Evolutionary conservation across 2,329 filamentous ascomycete species (phyloP).

Genomic region (Mariannaea elegans): DNA sequence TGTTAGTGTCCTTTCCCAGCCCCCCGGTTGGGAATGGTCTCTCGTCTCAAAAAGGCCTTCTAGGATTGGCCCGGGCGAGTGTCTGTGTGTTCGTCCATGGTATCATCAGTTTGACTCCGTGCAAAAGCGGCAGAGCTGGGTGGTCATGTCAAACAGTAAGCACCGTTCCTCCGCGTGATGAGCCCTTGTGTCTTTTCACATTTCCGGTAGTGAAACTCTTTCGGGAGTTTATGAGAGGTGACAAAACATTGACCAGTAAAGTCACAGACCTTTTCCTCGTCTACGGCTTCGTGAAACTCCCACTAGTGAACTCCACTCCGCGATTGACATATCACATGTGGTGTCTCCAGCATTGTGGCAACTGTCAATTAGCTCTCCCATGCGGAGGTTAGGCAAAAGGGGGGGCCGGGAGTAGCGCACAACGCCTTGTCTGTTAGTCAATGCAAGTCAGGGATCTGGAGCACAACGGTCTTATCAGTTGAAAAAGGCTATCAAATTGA

Average conservation of each 20-base stretch:
- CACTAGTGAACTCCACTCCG: neutral
- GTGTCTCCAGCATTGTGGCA: neutral
- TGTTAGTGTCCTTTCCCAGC: too few species aligned
- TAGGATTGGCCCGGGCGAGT: too few species aligned
- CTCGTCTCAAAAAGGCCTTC: too few species aligned
- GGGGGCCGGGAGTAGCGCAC: neutral
- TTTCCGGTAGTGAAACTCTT: too few species aligned
- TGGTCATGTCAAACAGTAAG: too few species aligned
- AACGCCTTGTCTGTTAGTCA: neutral
- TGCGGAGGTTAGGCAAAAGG: neutral
- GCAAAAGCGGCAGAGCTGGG: too few species aligned
- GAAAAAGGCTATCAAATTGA: slow-evolving; percentile 5
- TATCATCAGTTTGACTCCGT: too few species aligned
- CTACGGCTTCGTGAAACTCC: slow-evolving; percentile 7
- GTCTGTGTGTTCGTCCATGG: too few species aligned
- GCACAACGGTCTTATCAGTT: slow-evolving; percentile 35
- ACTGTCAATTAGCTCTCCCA: neutral
- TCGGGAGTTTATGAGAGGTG: too few species aligned
- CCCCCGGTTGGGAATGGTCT: too few species aligned
- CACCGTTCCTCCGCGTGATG: too few species aligned
- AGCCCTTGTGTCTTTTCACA: neutral
- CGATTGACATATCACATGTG: slow-evolving; percentile 14
- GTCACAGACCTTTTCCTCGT: neutral
- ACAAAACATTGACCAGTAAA: too few species aligned
- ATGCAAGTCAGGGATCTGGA: slow-evolving; percentile 26